Evolutionary conservation across 495 filamentous ascomycete species (phyloP), one percentile per base, ranked within the genome.

Genomic region (Pseudomonodictys pantanalensis): DNA sequence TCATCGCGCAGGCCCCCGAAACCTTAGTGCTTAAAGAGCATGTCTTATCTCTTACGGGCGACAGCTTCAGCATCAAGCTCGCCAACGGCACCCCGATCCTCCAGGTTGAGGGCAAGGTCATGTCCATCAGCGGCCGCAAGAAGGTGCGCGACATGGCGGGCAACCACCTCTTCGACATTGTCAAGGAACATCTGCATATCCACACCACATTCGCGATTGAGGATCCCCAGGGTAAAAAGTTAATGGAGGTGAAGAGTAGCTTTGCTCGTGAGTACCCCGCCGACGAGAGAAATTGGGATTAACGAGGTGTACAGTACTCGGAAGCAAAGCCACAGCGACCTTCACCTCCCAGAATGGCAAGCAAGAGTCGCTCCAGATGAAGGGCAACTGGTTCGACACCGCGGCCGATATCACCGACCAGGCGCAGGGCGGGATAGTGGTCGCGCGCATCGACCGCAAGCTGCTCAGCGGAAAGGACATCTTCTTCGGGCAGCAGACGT

Each of bases 401-500:
- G 58, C 47, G 1, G 79, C 78, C 0, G 73, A 78, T 1, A 81
- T 84, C 35, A 74, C 70, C 2, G 75, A 84, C 30, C 67, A 77
- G 12, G 72, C 73, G 23, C 69, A 42, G 9, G 72, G 72, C 28
- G 65, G 72, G 0, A 33, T 43, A 11, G 67, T 75, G 0, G 78
- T 85, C 3, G 84, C 82, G 3, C 66, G 71, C 9, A 82, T 87
- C 59, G 71, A 78, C 24, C 78, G 83, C 42, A 80, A 81, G 58
- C 67, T 79, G 26, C 72, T 82, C 46, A 83, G 77, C 55, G 75
- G 73, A 17, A 66, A 81, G 8, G 76, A 86, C 54, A 58, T 83
- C 18, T 42, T 84, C 4, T 77, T 76, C 35, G 82, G 76, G 1
- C 77, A 84, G 67, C 81, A 86, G 69, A 84, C 80, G 8, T 87